phyloP scores from a whole-genome alignment of 495 filamentous ascomycete genomes.

The Filosporella fistucella region DNA sequence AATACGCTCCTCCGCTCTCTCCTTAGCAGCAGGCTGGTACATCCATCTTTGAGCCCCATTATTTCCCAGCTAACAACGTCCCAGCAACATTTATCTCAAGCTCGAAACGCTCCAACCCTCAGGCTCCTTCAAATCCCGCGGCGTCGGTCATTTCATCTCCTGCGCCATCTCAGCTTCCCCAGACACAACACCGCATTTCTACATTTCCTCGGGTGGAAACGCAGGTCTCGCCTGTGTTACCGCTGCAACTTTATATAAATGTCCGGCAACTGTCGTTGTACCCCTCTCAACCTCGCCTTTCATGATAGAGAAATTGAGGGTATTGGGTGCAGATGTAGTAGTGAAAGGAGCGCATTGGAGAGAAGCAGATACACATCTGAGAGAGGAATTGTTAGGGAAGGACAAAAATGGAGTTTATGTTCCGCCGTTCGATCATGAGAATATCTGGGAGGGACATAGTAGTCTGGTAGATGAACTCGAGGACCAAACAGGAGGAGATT shows the following conservation, averaged over 20 bases:
- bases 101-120: slow-evolving; percentile 90
- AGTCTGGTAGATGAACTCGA: slow-evolving; percentile 73
- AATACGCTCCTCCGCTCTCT: slow-evolving; percentile 15
- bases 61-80: background rate
- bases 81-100: slow-evolving; percentile 71
- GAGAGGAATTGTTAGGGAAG: slow-evolving; percentile 52
- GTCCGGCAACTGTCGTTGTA: slow-evolving; percentile 77
- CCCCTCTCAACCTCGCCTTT: slow-evolving; percentile 59
- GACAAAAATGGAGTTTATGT: slow-evolving; percentile 66
- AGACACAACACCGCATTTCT: slow-evolving; percentile 63
- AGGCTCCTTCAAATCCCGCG: slow-evolving; percentile 93
- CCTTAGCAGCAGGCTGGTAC: slow-evolving; percentile 23
- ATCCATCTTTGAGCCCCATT: background rate
- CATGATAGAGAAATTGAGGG: slow-evolving; percentile 70
- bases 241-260: slow-evolving; percentile 64
- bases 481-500: slow-evolving; percentile 44
- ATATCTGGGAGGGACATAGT: slow-evolving; percentile 77
- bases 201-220: slow-evolving; percentile 83
- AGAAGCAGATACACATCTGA: slow-evolving; percentile 73
- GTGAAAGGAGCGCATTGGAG: slow-evolving; percentile 68
- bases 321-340: slow-evolving; percentile 43
- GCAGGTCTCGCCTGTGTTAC: slow-evolving; percentile 87
- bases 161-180: slow-evolving; percentile 34
- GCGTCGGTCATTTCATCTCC: slow-evolving; percentile 77
- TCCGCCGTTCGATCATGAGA: slow-evolving; percentile 83